Evolutionary conservation across 2,329 filamentous ascomycete genomes (phyloP).

Genomic region (Claviceps sp.): DNA sequence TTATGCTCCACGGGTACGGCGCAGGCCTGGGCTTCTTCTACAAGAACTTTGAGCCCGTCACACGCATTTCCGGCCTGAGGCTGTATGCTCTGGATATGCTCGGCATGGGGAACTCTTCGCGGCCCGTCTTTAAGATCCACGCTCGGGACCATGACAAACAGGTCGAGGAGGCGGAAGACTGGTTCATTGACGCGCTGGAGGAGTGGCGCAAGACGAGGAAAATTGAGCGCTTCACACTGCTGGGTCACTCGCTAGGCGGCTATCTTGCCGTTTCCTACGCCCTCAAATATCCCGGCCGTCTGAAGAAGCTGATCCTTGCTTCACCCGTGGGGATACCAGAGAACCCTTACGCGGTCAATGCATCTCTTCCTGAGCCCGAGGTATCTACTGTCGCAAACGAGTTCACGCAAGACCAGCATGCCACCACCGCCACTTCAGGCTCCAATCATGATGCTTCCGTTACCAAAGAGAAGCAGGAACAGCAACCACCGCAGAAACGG

Average conservation of each 20-base stretch:
- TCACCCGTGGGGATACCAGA: slow-evolving; percentile 92
- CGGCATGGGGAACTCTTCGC: slow-evolving; percentile 81
- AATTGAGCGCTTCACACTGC: slow-evolving; percentile 82
- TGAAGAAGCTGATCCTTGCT: slow-evolving; percentile 93
- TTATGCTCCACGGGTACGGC: slow-evolving; percentile 95
- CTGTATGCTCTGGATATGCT: slow-evolving; percentile 90
- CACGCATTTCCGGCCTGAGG: slow-evolving; percentile 67
- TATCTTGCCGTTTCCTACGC: slow-evolving; percentile 94
- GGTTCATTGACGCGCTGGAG: slow-evolving; percentile 92
- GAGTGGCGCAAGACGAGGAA: slow-evolving; percentile 86
- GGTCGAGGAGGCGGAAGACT: slow-evolving; percentile 79
- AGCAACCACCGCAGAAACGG: slow-evolving; percentile 18
- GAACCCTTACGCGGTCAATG: slow-evolving; percentile 76
- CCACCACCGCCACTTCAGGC: slow-evolving; percentile 22
- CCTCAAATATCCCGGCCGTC: slow-evolving; percentile 82
- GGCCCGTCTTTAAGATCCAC: slow-evolving; percentile 72
- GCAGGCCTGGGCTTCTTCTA: slow-evolving; percentile 96
- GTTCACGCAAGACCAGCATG: slow-evolving; percentile 60
- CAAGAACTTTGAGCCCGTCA: slow-evolving; percentile 88
- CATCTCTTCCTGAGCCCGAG: slow-evolving; percentile 64
- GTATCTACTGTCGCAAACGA: slow-evolving; percentile 65
- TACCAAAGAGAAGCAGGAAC: not conserved
- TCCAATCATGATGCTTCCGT: not conserved
- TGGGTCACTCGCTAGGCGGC: slow-evolving; percentile 87
- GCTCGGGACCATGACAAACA: slow-evolving; percentile 70